Base-by-base conservation (phyloP, 1,284 basidiomycete genomes). In the Ganoderma meredithae region DNA sequence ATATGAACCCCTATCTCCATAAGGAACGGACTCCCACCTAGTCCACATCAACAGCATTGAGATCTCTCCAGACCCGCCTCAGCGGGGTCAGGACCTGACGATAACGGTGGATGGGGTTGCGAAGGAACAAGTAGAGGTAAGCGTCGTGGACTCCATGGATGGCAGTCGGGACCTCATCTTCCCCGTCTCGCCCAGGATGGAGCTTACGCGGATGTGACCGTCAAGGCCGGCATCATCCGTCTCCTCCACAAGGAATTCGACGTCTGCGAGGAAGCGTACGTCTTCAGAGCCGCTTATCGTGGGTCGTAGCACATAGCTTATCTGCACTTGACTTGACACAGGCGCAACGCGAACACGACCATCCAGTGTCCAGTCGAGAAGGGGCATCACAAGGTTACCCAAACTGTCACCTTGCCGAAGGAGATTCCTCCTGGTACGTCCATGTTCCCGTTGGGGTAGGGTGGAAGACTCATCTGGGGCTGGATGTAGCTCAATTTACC, bases 221-320 rank as follows among this genome's bases (percentile, higher is more conserved):
- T 98, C 69, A 98, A 97, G 80, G 85, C 98, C 49, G 96, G 96
- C 39, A 81, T 93, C 19, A 89, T 98, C 79, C 96, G 95, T 83
- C 78, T 98, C 12, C 81, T 98, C 25, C 82, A 86, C 60, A 97
- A 95, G 83, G 79, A 77, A 22, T 96, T 98, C 74, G 94, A 98
- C 74, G 81, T 97, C 60, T 98, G 96, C 78, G 87, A 96, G 69
- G 96, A 98, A 81, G 95, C 96, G 95, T 97, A 83, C 79, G 95
- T 89, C 63, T 25, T 44, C 31, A 27, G 25, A 17, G 25, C 33
- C 56, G 17, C 19, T n/a, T 25, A 49, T 49, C 47, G 22, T 49
- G 47, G 22, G 62, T 58, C 47, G 22, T 62, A 60, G 53, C 43
- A n/a, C 19, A 22, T 36, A 27, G 31, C n/a, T 60, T 68, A 31